These are phyloP conservation scores for Peniophora sp. DNA, from an alignment of 1,284 basidiomycete species.

Conservation along the genomic window DNA sequence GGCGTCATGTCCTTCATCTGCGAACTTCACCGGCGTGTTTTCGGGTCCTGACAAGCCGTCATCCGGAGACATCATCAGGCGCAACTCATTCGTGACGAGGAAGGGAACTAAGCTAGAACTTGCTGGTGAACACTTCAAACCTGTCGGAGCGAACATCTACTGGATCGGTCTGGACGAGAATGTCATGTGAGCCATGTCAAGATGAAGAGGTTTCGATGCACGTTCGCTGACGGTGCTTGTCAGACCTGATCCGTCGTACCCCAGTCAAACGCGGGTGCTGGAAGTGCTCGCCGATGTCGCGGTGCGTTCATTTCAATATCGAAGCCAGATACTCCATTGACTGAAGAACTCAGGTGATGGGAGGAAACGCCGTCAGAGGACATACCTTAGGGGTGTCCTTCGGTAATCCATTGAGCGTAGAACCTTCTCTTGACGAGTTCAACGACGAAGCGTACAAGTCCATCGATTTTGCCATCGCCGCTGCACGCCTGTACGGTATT, in stretches of 20 bases:
- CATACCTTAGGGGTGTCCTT: conserved; percentile 26
- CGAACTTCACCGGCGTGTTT: neutral
- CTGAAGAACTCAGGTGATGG: conserved; percentile 17
- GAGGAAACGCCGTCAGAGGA: conserved; percentile 22
- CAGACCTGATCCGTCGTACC: conserved; percentile 19
- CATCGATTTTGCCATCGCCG: conserved; percentile 26
- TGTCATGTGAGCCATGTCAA: too few relatives aligned
- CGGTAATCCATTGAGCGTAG: conserved; percentile 22
- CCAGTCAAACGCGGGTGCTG: conserved; percentile 18
- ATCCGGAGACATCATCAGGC: neutral
- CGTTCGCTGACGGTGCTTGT: too few relatives aligned
- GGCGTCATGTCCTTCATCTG: neutral
- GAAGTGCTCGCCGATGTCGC: conserved; percentile 12
- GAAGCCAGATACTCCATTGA: neutral
- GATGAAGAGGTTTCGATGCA: too few relatives aligned
- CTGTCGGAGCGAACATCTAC: conserved; percentile 17
- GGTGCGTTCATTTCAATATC: conserved; percentile 1
- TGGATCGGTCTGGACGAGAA: conserved; percentile 21
- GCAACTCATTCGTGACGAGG: neutral
- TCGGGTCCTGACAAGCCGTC: neutral
- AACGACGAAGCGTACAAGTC: conserved; percentile 23
- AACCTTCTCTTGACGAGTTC: conserved; percentile 20
- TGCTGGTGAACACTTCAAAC: neutral
- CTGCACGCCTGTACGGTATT: conserved; percentile 21
- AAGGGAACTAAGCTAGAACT: neutral